Evolutionary conservation across 2,329 filamentous ascomycete species (phyloP), one percentile per base, ranked within the genome.

Genomic region (Rutstroemia sp.): DNA sequence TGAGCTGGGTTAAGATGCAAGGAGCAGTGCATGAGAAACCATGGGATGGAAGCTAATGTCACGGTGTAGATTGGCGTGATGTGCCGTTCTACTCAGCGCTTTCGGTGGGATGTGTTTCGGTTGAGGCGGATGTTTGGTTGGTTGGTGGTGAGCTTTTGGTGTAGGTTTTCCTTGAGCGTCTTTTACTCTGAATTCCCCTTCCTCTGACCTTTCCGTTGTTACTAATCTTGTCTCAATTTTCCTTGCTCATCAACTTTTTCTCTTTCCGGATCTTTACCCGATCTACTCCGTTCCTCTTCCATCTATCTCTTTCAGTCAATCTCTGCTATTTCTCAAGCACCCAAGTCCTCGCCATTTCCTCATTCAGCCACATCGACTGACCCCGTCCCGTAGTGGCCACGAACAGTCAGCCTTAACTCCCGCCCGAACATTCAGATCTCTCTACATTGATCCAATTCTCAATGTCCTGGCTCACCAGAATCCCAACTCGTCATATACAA

Each of bases 51-150:
- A 8, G 71, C 81, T 23, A 75, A 79, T 69, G 76, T 23, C 25
- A 46, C 42, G 64, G 84, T 83, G 63, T 79, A n/a, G 68, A 68
- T 48, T 68, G 64, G 64, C 51, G 64, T 48, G 54, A 61, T 17
- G 60, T 68, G 30, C 65, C 65, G 6, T 65, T 68, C 48, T 68
- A 67, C 52, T 59, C 58, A 0, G 65, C 63, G 8, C 55, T 68
- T 19, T 64, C 62, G 1, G 61, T 60, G 1, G 65, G 65, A 7
- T 60, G 55, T 19, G 58, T 65, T 21, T 65, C 64, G 12, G 62
- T 53, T 5, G 64, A 68, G 57, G 53, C 64, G 16, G 64, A 68
- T 48, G 65, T 68, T n/a, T 68, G 65, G 65, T 62, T 68, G 4
- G 62, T 64, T 51, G 64, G 66, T 47, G 61, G 48, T 25, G 65